These are phyloP conservation scores for Phialophora verrucosa DNA, from an alignment of 2,329 filamentous ascomycete species.

Conservation along the genomic window DNA sequence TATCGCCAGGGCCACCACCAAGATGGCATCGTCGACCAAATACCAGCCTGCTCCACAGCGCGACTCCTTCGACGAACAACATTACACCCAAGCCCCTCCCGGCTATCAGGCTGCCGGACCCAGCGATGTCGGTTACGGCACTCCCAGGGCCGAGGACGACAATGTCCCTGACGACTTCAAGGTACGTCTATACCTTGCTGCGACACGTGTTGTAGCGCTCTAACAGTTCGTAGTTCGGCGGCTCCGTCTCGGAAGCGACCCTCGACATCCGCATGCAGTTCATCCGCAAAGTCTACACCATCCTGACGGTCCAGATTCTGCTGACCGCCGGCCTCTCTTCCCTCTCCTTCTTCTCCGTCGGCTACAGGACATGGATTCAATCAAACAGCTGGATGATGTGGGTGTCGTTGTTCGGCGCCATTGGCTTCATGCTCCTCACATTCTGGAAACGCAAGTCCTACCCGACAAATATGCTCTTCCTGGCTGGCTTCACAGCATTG, in stretches of 20 bases:
- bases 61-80: constrained; percentile 77
- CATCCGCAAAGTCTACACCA: constrained; percentile 95
- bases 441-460: constrained; percentile 97
- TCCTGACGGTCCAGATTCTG: constrained; percentile 92
- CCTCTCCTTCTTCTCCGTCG: constrained; percentile 80
- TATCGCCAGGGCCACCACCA: constrained; percentile 6
- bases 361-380: constrained; percentile 88
- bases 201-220: constrained; percentile 21
- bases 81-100: constrained; percentile 78
- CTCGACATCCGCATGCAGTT: constrained; percentile 97
- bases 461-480: constrained; percentile 91
- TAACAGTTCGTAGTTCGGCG: constrained; percentile 71
- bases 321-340: constrained; percentile 80
- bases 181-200: constrained; percentile 52
- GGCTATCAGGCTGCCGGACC: constrained; percentile 72
- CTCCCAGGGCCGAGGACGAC: constrained; percentile 74
- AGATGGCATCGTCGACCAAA: constrained; percentile 60
- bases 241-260: constrained; percentile 89
- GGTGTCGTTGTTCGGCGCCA: constrained; percentile 80
- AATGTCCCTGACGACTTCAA: constrained; percentile 98
- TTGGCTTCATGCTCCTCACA: constrained; percentile 83
- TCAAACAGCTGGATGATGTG: constrained; percentile 82
- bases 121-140: constrained; percentile 63
- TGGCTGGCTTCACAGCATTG: constrained; percentile 83
- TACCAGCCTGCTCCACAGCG: constrained; percentile 83